Evolutionary conservation across 805 yeast species (phyloP).

Genomic region (Yamadazyma nakazawae): DNA sequence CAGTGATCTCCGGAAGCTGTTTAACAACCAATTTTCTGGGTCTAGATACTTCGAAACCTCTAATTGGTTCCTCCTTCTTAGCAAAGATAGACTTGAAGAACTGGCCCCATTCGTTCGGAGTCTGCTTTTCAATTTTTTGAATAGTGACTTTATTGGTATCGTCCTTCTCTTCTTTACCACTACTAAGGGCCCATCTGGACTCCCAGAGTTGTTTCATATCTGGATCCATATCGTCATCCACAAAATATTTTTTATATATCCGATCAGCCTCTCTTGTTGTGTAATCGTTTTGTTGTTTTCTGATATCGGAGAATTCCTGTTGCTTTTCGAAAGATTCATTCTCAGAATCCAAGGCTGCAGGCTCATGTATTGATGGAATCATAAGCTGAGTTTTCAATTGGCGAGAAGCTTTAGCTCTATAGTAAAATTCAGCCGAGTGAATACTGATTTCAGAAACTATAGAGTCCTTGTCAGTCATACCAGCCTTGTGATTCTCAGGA

Average conservation of each 20-base stretch:
- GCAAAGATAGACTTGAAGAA: constrained; percentile 1
- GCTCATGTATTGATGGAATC: neutral
- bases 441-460: neutral
- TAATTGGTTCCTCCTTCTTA: constrained; percentile 3
- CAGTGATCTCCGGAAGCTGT: neutral
- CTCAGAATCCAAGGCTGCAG: constrained; percentile 7
- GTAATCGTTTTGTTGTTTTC: constrained; percentile 42
- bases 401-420: constrained; percentile 10
- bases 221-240: constrained; percentile 44
- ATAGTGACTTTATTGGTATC: no score
- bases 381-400: neutral
- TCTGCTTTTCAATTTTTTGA: neutral
- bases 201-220: constrained; percentile 54
- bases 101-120: neutral
- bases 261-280: constrained; percentile 60
- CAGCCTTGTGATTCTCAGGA: neutral
- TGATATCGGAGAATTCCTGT: constrained; percentile 15
- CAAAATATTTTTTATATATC: constrained; percentile 41
- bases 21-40: constrained; percentile 33
- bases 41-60: constrained; percentile 34
- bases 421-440: constrained; percentile 14
- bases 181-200: constrained; percentile 25
- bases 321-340: constrained; percentile 15
- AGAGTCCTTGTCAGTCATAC: neutral
- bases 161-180: constrained; percentile 12